A percentile compares a stretch with the other conserved stretches of the same genome.
phyloP scores from a whole-genome alignment of 2,329 filamentous ascomycete genomes.

The Trichoderma aggressivum region DNA sequence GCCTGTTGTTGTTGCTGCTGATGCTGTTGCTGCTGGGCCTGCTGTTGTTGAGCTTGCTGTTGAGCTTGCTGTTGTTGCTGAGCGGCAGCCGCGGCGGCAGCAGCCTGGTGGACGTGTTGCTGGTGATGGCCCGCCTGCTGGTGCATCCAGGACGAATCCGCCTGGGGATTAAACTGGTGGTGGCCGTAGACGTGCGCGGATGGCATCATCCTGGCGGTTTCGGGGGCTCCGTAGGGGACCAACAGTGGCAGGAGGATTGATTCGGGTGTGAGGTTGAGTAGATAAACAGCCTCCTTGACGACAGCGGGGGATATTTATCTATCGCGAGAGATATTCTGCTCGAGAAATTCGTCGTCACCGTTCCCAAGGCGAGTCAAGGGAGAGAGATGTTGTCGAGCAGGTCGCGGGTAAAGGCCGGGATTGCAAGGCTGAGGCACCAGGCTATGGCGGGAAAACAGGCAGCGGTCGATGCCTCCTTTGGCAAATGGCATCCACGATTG shows the following conservation, averaged over 20 bases:
- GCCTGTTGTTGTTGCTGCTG: conserved; percentile 47
- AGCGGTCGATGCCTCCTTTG: background rate
- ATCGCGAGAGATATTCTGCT: background rate
- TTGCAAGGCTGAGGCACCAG: conserved; percentile 7
- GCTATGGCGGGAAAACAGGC: background rate
- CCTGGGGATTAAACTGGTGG: conserved; percentile 62
- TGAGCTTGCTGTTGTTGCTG: conserved; percentile 52
- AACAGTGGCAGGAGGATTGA: background rate
- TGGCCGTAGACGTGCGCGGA: conserved; percentile 64
- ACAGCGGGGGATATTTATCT: background rate
- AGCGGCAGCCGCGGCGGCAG: conserved; percentile 36
- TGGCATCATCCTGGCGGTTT: conserved; percentile 53
- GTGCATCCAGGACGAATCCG: conserved; percentile 65
- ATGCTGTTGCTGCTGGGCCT: conserved; percentile 38
- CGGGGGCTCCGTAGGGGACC: background rate
- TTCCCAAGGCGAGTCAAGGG: conserved; percentile 3
- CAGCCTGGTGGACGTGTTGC: conserved; percentile 53
- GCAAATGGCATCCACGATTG: background rate
- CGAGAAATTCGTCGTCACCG: conserved; percentile 2
- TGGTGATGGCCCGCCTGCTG: conserved; percentile 59
- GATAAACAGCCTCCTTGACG: background rate
- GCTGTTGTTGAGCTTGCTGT: conserved; percentile 60
- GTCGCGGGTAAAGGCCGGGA: conserved; percentile 14
- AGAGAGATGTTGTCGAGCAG: conserved; percentile 1
- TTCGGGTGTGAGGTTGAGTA: background rate